Conservation (phyloP, 2,329 filamentous ascomycete genomes). For the Aschersonia sp. region DNA sequence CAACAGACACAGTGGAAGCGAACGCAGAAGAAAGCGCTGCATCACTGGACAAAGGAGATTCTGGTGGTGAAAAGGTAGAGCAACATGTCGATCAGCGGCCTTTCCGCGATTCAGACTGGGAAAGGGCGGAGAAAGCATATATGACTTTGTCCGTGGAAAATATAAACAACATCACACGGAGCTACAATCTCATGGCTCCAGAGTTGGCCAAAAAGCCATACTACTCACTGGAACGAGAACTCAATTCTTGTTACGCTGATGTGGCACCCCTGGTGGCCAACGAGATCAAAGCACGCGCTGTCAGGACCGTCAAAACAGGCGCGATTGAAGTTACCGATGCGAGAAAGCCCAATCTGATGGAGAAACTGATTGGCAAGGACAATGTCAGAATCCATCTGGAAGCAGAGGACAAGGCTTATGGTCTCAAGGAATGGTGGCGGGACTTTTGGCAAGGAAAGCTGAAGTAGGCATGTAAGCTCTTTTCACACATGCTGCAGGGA, state of each 20-base stretch:
- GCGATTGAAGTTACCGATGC: conserved; percentile 10
- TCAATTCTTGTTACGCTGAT: conserved; percentile 70
- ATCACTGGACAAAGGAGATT: not conserved
- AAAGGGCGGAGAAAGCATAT: conserved; percentile 58
- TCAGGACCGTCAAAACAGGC: conserved; percentile 25
- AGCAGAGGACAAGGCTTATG: conserved; percentile 62
- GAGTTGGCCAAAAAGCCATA: conserved; percentile 89
- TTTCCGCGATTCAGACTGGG: conserved; percentile 70
- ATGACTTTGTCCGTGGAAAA: conserved; percentile 61
- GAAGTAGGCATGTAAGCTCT: not conserved
- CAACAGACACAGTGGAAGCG: not conserved
- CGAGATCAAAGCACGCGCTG: conserved; percentile 58
- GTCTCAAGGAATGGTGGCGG: conserved; percentile 78
- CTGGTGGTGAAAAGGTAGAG: not conserved
- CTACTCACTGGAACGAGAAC: conserved; percentile 68
- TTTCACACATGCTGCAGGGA: no score
- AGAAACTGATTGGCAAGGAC: conserved; percentile 38
- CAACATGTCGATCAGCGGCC: conserved; percentile 28
- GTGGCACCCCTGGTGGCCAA: conserved; percentile 63
- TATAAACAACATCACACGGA: conserved; percentile 67
- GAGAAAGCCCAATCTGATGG: conserved; percentile 38
- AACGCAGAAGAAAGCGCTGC: not conserved
- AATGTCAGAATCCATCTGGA: conserved; percentile 54
- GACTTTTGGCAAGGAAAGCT: conserved; percentile 46
- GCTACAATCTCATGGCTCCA: conserved; percentile 92